Percentiles rank a stretch among this genome's conserved stretches.
These are phyloP conservation scores for Citropsis articulata DNA, from an alignment of 345 rosid species.

Conservation along the genomic window DNA sequence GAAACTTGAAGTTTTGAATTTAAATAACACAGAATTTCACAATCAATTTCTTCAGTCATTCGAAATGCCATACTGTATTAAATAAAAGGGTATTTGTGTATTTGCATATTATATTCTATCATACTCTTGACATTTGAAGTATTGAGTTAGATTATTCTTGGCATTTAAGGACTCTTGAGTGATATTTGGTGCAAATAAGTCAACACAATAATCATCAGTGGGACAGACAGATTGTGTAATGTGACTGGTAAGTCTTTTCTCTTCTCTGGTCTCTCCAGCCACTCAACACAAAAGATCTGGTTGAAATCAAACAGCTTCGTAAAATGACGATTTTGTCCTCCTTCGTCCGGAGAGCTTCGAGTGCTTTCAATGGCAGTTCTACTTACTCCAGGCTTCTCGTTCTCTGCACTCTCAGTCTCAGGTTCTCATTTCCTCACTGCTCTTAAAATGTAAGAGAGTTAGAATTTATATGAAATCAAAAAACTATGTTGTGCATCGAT, in stretches of 20 bases:
- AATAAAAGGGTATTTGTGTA: no score
- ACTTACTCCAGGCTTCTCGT: slow-evolving; percentile 53
- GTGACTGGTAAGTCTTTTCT: background rate
- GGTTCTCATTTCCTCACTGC: slow-evolving; percentile 34
- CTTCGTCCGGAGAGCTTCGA: slow-evolving; percentile 57
- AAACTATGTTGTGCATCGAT: background rate
- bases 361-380: slow-evolving; percentile 40
- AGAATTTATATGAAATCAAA: background rate
- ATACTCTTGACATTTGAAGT: no score
- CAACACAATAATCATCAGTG: background rate
- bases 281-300: background rate
- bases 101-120: no score
- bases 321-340: slow-evolving; percentile 59
- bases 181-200: no score
- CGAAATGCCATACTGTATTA: no score
- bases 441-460: background rate
- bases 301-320: background rate
- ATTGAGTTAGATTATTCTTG: no score
- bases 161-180: no score
- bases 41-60: no score
- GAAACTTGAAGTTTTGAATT: no score
- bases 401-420: slow-evolving; percentile 71
- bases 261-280: no score
- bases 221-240: background rate
- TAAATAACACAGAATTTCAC: no score